Percentiles rank a stretch among this genome's conserved stretches.
Evolutionary conservation across 2,329 filamentous ascomycete genomes (phyloP).

Genomic region (Endoconidiophora laricicola): DNA sequence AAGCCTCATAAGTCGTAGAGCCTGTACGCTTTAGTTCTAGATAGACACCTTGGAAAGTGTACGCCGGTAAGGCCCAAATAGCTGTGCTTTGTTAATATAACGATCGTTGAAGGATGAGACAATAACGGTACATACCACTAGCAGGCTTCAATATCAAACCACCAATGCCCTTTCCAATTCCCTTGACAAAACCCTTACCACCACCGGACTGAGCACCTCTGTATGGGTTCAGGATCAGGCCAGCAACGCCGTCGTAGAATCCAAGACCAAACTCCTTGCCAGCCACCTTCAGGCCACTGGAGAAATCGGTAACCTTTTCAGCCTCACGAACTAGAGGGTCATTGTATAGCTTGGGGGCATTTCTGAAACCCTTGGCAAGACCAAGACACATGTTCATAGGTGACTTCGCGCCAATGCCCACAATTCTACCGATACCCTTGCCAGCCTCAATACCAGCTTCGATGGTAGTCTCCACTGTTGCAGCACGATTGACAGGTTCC

Average conservation of each 20-base stretch:
- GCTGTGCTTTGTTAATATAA: slow-evolving; percentile 6
- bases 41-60: slow-evolving; percentile 68
- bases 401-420: slow-evolving; percentile 57
- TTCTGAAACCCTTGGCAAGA: slow-evolving; percentile 73
- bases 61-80: slow-evolving; percentile 38
- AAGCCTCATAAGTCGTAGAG: slow-evolving; percentile 56
- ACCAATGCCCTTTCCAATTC: slow-evolving; percentile 67
- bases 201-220: slow-evolving; percentile 37
- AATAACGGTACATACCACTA: slow-evolving; percentile 33
- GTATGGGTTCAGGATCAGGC: slow-evolving; percentile 62
- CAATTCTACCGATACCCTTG: slow-evolving; percentile 53
- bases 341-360: slow-evolving; percentile 70
- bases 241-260: slow-evolving; percentile 66
- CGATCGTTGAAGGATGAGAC: background rate
- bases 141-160: slow-evolving; percentile 70
- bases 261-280: slow-evolving; percentile 64
- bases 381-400: slow-evolving; percentile 76
- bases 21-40: slow-evolving; percentile 59
- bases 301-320: slow-evolving; percentile 62
- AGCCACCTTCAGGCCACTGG: slow-evolving; percentile 60
- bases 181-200: slow-evolving; percentile 51
- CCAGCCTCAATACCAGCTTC: slow-evolving; percentile 23
- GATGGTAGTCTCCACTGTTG: slow-evolving; percentile 16
- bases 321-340: slow-evolving; percentile 65
- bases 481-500: too few relatives aligned